Conservation (phyloP, 164 flowering plant species). For the Umbellularia californica region DNA sequence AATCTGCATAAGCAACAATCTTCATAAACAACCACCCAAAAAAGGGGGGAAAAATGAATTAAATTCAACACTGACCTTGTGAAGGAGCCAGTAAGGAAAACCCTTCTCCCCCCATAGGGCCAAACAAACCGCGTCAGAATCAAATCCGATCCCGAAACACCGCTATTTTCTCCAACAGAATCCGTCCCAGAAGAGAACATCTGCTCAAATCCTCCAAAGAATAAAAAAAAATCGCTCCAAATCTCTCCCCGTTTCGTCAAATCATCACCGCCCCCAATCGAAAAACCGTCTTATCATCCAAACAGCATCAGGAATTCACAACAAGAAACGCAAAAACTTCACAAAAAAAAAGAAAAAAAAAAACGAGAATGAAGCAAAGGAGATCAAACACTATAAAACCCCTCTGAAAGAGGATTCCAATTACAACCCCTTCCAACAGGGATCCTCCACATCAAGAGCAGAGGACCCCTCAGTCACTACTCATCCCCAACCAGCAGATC, state of each 20-base stretch:
- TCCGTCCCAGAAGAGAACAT: slow-evolving; percentile 1
- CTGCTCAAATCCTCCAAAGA: not conserved
- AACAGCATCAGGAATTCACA: not conserved
- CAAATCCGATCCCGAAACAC: slow-evolving; percentile 3
- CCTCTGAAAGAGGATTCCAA: not conserved
- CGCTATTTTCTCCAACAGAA: not conserved
- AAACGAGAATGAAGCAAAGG: not conserved
- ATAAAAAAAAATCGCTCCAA: not conserved
- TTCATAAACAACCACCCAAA: not conserved
- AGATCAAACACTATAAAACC: not conserved
- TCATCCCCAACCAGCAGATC: slow-evolving; percentile 3
- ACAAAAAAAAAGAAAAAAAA: too few species aligned
- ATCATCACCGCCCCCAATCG: not conserved
- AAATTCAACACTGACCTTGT: slow-evolving; percentile 20
- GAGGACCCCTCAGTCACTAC: slow-evolving; percentile 3
- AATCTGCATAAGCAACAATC: not conserved
- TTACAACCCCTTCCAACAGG: not conserved
- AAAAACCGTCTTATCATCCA: not conserved
- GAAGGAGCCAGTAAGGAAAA: slow-evolving; percentile 33
- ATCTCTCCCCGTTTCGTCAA: not conserved
- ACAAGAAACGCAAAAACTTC: not conserved
- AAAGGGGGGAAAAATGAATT: too few species aligned
- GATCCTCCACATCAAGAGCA: slow-evolving; percentile 2
- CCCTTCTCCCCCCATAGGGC: slow-evolving; percentile 38
- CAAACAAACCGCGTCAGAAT: slow-evolving; percentile 31